These are phyloP conservation scores for Dictyophora rubrovolvata DNA, from an alignment of 768 basidiomycete genomes.

Conservation along the genomic window DNA sequence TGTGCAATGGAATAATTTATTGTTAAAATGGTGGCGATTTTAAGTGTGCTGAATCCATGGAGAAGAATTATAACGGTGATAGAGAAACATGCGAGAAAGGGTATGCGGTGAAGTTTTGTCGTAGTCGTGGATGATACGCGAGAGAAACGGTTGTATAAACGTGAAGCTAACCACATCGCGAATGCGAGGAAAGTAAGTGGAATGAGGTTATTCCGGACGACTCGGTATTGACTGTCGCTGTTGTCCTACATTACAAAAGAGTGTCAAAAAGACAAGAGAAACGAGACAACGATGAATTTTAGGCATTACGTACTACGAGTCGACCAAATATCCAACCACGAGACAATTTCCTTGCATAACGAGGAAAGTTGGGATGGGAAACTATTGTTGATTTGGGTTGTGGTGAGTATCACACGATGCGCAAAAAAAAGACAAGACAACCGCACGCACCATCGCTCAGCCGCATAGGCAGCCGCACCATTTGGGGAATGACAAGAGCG, in stretches of 20 bases:
- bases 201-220: conserved; percentile 74
- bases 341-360: conserved; percentile 48
- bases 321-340: conserved; percentile 78
- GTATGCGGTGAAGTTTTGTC: conserved; percentile 30
- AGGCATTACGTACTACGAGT: conserved; percentile 47
- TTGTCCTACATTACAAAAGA: conserved; percentile 58
- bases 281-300: background rate
- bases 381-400: conserved; percentile 29
- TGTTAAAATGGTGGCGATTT: conserved; percentile 62
- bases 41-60: conserved; percentile 74
- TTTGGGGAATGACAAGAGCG: conserved; percentile 51
- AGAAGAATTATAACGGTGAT: conserved; percentile 55
- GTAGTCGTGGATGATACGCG: conserved; percentile 16
- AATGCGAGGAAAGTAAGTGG: conserved; percentile 41
- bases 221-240: conserved; percentile 83
- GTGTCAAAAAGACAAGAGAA: background rate
- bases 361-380: conserved; percentile 62
- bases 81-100: conserved; percentile 54
- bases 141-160: conserved; percentile 30
- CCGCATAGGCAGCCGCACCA: conserved; percentile 66
- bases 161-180: conserved; percentile 49
- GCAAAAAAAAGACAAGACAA: conserved; percentile 11
- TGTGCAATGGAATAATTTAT: conserved; percentile 57
- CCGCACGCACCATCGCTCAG: conserved; percentile 58
- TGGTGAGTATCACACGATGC: conserved; percentile 5